Percentiles rank a stretch among this genome's conserved stretches.
These are phyloP conservation scores for Aureobasidium sp. DNA, from an alignment of 2,329 filamentous ascomycete genomes.

Conservation along the genomic window DNA sequence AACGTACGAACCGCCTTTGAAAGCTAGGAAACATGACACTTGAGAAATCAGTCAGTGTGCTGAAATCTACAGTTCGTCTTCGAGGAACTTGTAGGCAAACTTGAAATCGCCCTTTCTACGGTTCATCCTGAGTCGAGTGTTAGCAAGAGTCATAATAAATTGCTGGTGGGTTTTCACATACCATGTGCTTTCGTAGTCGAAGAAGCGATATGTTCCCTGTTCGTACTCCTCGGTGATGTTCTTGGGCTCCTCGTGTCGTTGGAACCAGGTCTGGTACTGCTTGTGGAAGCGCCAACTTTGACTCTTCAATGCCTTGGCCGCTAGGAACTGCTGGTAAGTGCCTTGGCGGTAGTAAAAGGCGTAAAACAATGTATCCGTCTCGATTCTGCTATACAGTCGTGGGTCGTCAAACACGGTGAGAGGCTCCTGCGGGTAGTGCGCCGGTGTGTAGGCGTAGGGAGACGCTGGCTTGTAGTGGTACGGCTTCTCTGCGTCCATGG, in stretches of 20 bases:
- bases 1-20: background rate
- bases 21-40: background rate
- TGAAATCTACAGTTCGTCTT: constrained; percentile 66
- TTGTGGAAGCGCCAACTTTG: constrained; percentile 99
- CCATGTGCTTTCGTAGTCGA: constrained; percentile 99
- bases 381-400: constrained; percentile 77
- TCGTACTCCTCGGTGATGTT: constrained; percentile 98
- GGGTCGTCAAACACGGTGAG: constrained; percentile 87
- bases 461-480: constrained; percentile 78
- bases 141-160: background rate
- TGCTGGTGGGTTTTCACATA: constrained; percentile 42
- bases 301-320: constrained; percentile 93
- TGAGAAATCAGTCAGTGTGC: background rate
- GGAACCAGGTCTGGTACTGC: constrained; percentile 99
- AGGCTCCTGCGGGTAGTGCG: constrained; percentile 90
- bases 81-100: constrained; percentile 95
- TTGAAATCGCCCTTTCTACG: constrained; percentile 96
- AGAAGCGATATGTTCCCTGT: constrained; percentile 97
- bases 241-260: constrained; percentile 96
- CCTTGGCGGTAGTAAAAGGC: constrained; percentile 99
- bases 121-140: constrained; percentile 70
- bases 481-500: constrained; percentile 72
- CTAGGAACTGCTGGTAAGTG: constrained; percentile 89
- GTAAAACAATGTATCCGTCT: constrained; percentile 95
- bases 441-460: constrained; percentile 64